Evolutionary conservation across 2,329 filamentous ascomycete genomes (phyloP).

Genomic region (Ilyonectria mors-panacis): DNA sequence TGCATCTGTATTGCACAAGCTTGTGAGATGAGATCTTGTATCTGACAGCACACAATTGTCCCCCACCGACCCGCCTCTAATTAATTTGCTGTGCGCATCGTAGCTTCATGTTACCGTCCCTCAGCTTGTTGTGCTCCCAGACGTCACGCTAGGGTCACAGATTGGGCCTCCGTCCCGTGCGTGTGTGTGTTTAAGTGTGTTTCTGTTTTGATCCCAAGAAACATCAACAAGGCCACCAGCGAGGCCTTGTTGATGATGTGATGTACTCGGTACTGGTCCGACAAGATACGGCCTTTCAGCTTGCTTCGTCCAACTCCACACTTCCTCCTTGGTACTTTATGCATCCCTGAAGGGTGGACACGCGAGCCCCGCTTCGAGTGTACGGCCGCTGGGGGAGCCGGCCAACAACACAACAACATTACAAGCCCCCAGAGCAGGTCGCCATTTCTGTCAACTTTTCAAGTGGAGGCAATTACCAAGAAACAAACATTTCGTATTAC

Average conservation of each 20-base stretch:
- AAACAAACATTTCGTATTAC: conserved; percentile 35
- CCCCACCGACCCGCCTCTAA: neutral
- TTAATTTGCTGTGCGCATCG: conserved; percentile 3
- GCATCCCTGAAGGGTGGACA: conserved; percentile 28
- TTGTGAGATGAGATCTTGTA: conserved; percentile 47
- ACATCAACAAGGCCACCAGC: conserved; percentile 19
- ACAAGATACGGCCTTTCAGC: conserved; percentile 38
- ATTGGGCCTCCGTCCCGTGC: conserved; percentile 20
- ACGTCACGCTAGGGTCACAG: conserved; percentile 8
- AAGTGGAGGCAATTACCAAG: conserved; percentile 24
- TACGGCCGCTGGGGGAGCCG: conserved; percentile 29
- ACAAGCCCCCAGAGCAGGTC: conserved; percentile 33
- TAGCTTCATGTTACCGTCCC: conserved; percentile 4
- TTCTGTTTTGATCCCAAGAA: conserved; percentile 22
- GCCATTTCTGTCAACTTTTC: conserved; percentile 38
- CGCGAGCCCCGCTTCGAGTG: conserved; percentile 34
- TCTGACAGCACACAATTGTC: conserved; percentile 29
- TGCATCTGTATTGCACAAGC: conserved; percentile 45
- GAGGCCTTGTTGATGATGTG: conserved; percentile 14
- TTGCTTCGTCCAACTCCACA: conserved; percentile 44
- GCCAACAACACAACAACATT: conserved; percentile 35
- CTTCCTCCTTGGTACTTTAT: conserved; percentile 41
- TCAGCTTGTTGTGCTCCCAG: conserved; percentile 9
- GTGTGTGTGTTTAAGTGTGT: conserved; percentile 3
- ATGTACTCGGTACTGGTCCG: conserved; percentile 26